Evolutionary conservation across 2,329 filamentous ascomycete species (phyloP), one percentile per base, ranked within the genome.

Genomic region (Fusarium chuoi): DNA sequence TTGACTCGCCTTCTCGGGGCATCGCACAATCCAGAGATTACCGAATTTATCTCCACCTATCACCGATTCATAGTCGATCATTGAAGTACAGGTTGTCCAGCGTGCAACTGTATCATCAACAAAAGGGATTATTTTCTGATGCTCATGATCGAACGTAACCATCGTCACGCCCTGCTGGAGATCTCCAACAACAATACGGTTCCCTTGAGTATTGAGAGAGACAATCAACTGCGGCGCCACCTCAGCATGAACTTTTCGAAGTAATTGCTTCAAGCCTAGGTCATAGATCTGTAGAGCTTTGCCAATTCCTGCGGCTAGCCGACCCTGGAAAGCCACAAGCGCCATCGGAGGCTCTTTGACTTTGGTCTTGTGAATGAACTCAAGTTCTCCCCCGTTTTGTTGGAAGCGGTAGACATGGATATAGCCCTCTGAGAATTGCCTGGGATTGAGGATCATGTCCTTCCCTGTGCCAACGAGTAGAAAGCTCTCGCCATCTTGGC

Each of bases 31-130:
- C 92, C 95, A 99, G 17, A 99, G 84, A 78, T 99, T 99, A 67
- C 96, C 97, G 75, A 99, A 99, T 81, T 98, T 98, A 85, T 99
- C 96, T 38, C 96, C 96, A 35, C 96, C 96, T 7, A 95, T 95
- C 24, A 94, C 91, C 2, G 96, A 97, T 81, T 99, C 96, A 82
- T 99, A 99, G 83, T 99, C 97, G 2, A 98, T 91, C 94, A 99
- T 98, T 3, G 94, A 89, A 2, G 93, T 93, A 75, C 93, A 93
- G 1, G 94, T 97, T 2, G 94, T 97, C 94, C 95, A 98, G 33
- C 97, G 91, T 55, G 95, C 88, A 68, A 98, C 89, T 12, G 91
- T 93, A 80, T 99, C 96, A 79, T 99, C 96, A 20, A 90, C 93
- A 78, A 99, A 99, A 0, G 96, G 93, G 65, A 99, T 96, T 42